Conservation (phyloP, 371 early-diverging fungal genomes). For the Apophysomyces ossiformis region DNA sequence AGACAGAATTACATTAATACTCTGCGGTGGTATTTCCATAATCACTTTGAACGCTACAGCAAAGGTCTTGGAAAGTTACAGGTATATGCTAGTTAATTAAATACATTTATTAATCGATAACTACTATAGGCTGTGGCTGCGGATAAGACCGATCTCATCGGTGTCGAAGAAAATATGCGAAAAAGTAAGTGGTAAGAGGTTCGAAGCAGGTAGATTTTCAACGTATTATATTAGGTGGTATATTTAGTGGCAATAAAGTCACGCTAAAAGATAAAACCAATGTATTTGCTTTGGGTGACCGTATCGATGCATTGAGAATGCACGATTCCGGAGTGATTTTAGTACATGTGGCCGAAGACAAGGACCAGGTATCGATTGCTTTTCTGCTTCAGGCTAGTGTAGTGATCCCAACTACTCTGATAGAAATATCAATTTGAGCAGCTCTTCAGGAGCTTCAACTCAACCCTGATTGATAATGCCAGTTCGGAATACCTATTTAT, state of each 20-base stretch:
- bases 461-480: constrained; percentile 90
- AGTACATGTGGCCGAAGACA: constrained; percentile 80
- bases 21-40: constrained; percentile 81
- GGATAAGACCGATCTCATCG: constrained; percentile 84
- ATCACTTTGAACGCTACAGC: constrained; percentile 88
- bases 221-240: constrained; percentile 33
- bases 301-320: constrained; percentile 70
- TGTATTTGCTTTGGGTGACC: constrained; percentile 74
- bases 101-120: not conserved
- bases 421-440: constrained; percentile 77
- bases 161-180: constrained; percentile 76
- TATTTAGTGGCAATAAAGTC: constrained; percentile 63
- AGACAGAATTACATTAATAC: constrained; percentile 84
- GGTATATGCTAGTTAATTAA: constrained; percentile 32
- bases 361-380: constrained; percentile 56
- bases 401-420: constrained; percentile 1
- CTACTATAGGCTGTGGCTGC: constrained; percentile 64
- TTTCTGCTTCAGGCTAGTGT: not conserved
- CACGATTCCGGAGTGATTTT: constrained; percentile 81
- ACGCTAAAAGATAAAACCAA: constrained; percentile 75
- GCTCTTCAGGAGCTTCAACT: constrained; percentile 84
- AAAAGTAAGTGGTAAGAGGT: constrained; percentile 45
- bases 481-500: constrained; percentile 91
- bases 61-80: constrained; percentile 76
- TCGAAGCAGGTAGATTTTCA: not conserved